These are phyloP conservation scores for Boletus huronensis DNA, from an alignment of 768 basidiomycete species.

Conservation along the genomic window DNA sequence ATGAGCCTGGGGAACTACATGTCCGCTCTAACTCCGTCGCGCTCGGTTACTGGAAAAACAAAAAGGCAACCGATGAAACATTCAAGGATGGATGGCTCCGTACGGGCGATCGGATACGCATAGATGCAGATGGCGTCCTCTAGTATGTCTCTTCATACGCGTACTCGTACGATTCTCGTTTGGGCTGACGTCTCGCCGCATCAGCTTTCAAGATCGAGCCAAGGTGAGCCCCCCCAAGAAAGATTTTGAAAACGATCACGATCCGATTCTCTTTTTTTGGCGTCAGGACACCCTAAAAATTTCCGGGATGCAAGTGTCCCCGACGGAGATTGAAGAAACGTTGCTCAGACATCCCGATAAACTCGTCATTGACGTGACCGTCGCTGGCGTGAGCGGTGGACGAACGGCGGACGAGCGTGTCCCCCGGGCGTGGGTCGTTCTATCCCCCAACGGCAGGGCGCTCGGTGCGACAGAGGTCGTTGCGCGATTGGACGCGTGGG, in stretches of 20 bases:
- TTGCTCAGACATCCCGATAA: conserved; percentile 58
- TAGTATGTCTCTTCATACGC: conserved; percentile 44
- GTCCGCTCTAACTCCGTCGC: conserved; percentile 53
- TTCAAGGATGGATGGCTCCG: conserved; percentile 70
- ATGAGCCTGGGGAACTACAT: conserved; percentile 68
- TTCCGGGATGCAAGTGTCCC: conserved; percentile 77
- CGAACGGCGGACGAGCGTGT: conserved; percentile 69
- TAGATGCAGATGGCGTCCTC: conserved; percentile 58
- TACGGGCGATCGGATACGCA: conserved; percentile 69
- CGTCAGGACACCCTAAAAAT: conserved; percentile 76
- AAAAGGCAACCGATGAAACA: conserved; percentile 59
- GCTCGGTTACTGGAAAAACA: conserved; percentile 71
- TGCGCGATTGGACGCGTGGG: conserved; percentile 56
- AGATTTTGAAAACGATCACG: too few relatives aligned
- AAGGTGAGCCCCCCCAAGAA: too few relatives aligned
- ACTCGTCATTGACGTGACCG: conserved; percentile 62
- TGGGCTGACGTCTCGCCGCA: background rate
- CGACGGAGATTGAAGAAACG: conserved; percentile 69
- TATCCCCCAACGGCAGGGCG: conserved; percentile 52
- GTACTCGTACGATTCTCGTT: background rate
- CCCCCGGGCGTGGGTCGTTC: conserved; percentile 76
- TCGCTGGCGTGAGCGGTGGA: conserved; percentile 72
- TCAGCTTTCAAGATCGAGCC: conserved; percentile 70
- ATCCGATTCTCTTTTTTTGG: too few relatives aligned
- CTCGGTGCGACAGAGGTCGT: conserved; percentile 41